Conservation (phyloP, 1,139 yeast genomes). For the Yamadazyma sp. region DNA sequence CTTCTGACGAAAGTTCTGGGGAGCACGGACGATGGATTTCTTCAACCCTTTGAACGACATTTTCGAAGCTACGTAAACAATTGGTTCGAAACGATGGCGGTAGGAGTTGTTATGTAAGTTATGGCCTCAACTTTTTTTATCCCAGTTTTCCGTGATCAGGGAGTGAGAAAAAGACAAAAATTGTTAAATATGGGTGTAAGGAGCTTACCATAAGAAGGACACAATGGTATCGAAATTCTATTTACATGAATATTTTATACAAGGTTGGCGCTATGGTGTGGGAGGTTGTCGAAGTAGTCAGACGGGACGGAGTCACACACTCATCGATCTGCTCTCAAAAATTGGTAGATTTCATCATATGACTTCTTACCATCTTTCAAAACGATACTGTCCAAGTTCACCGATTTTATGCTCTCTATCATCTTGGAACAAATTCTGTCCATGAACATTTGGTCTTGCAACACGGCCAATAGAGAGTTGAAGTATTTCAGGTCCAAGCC, state of each 20-base stretch:
- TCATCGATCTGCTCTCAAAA: background rate
- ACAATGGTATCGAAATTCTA: too few relatives aligned
- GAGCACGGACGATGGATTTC: conserved; percentile 84
- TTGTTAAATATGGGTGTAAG: conserved; percentile 1
- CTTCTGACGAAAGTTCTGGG: conserved; percentile 75
- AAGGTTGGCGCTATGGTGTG: too few relatives aligned
- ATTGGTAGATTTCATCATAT: background rate
- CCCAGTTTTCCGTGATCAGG: background rate
- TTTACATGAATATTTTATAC: too few relatives aligned
- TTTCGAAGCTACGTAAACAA: background rate
- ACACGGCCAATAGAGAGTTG: background rate
- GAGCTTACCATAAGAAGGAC: background rate
- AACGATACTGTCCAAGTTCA: background rate
- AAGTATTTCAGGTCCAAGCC: background rate
- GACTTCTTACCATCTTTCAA: background rate
- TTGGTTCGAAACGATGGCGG: background rate
- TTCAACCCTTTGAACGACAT: conserved; percentile 96
- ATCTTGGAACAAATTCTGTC: conserved; percentile 1
- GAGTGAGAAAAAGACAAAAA: background rate
- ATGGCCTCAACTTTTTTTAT: too few relatives aligned
- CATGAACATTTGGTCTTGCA: background rate
- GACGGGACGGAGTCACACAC: background rate
- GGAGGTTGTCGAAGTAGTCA: background rate
- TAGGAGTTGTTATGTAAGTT: background rate
- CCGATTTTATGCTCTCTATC: background rate